Conservation (phyloP, 192 early-diverging fungal species). For the Entomortierella beljakovae region DNA sequence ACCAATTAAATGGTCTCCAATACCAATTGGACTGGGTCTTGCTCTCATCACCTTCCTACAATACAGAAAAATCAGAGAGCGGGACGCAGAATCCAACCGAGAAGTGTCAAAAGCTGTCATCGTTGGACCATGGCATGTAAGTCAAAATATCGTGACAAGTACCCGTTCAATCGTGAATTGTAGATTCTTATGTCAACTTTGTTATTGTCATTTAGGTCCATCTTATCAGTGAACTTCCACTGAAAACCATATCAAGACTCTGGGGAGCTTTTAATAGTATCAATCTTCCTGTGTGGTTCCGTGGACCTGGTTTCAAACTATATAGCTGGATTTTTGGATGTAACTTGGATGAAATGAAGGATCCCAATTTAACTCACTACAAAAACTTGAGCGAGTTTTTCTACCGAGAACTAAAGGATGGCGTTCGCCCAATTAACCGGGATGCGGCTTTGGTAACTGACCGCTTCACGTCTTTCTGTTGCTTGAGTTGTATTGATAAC, state of each 20-base stretch:
- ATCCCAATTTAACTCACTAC: slow-evolving; percentile 81
- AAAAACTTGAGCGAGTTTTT: slow-evolving; percentile 93
- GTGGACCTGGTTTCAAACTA: slow-evolving; percentile 76
- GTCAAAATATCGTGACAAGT: neutral
- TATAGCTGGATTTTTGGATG: slow-evolving; percentile 93
- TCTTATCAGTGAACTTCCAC: slow-evolving; percentile 85
- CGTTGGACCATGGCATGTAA: slow-evolving; percentile 86
- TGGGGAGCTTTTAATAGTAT: slow-evolving; percentile 92
- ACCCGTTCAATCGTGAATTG: neutral
- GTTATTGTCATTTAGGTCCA: slow-evolving; percentile 69
- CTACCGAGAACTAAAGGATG: slow-evolving; percentile 88
- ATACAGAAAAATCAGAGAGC: slow-evolving; percentile 61
- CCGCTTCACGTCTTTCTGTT: neutral
- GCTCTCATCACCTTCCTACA: slow-evolving; percentile 79
- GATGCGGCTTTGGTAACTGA: slow-evolving; percentile 69
- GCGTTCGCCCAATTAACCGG: slow-evolving; percentile 77
- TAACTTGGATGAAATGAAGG: slow-evolving; percentile 94
- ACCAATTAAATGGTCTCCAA: slow-evolving; percentile 75
- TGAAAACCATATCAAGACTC: slow-evolving; percentile 89
- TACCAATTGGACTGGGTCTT: slow-evolving; percentile 80
- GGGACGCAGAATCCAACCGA: slow-evolving; percentile 47
- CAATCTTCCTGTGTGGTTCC: slow-evolving; percentile 82
- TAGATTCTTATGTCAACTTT: neutral
- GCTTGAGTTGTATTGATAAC: too few relatives aligned
- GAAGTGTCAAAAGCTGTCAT: slow-evolving; percentile 61